Evolutionary conservation across 371 early-diverging fungal genomes (phyloP), one percentile per base, ranked within the genome.

Genomic region (Smittium mucronatum): DNA sequence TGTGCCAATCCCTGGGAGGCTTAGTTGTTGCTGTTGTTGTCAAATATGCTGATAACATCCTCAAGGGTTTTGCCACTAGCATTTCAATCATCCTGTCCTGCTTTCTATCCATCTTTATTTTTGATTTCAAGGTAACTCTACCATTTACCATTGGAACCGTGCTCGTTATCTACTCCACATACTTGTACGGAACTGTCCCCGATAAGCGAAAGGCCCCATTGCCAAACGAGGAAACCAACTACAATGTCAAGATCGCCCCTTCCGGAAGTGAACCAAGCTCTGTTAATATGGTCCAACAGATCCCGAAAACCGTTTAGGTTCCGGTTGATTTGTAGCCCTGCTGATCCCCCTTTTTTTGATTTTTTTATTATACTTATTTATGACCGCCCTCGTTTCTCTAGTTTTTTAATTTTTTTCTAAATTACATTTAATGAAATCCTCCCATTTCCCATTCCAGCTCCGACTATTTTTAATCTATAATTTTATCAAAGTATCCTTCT

Each of bases 21-120:
- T 77, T 97, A 26, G 86, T 97, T 69, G 97, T 96, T 0, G 94
- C 94, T 0, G 72, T 97, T 11, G 96, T 97, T 0, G 95, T 97
- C 65, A 93, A 93, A 80, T 92, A 94, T 74, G 96, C 97, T 0
- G 96, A 95, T 76, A 95, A 95, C 74, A 96, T 97, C 70, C 84
- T 97, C 65, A 97, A 97, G 78, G 94, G 95, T 8, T 92, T 92
- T 78, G 95, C 97, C 5, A 96, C 97, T 15, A 92, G 93, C 68
- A 86, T 96, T 70, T 91, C 94, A 60, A 96, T 97, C 70, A 89
- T 97, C 57, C 79, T 97, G 58, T 92, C 92, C 26, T 85, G 88
- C 67, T 76, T 88, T 57, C 77, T 87, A 2, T 87, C 88, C 64
- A 83, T 89, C 33, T 86, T 81, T 70, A 75, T 93, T n/a, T 95